Conservation (phyloP, 108 stramenopile species). For the Pseudonitzschia multiseries region DNA sequence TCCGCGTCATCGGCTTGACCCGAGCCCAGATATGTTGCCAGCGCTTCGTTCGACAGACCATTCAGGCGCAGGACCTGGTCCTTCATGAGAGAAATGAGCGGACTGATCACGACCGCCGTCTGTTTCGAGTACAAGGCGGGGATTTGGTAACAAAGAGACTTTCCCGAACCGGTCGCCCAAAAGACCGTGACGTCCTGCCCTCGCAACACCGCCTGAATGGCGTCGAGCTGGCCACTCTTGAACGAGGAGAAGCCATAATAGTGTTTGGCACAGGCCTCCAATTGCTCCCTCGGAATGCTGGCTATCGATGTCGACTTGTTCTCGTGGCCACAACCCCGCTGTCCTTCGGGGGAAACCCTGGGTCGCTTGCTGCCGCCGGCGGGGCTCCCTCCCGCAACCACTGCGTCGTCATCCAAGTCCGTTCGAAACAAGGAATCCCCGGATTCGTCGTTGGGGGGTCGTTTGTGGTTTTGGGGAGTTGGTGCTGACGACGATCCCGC, state of each 20-base stretch:
- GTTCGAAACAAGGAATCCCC: neutral
- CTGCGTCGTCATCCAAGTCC: neutral
- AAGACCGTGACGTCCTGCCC: constrained; percentile 81
- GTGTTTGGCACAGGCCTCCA: constrained; percentile 29
- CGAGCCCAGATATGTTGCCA: constrained; percentile 71
- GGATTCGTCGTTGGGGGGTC: neutral
- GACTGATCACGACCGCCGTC: constrained; percentile 64
- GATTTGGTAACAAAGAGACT: constrained; percentile 86
- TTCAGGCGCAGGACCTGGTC: constrained; percentile 90
- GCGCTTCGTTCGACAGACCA: constrained; percentile 26
- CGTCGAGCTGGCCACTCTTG: constrained; percentile 42
- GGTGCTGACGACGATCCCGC: neutral
- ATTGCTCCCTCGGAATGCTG: constrained; percentile 7
- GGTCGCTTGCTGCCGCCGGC: constrained; percentile 13
- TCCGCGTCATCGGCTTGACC: constrained; percentile 54
- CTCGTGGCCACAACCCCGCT: neutral
- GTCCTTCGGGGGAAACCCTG: constrained; percentile 15
- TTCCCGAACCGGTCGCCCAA: constrained; percentile 94
- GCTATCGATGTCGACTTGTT: neutral
- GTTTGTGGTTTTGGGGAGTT: neutral
- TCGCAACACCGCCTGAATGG: constrained; percentile 28
- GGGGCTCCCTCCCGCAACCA: neutral
- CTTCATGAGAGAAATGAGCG: constrained; percentile 88
- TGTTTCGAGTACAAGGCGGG: constrained; percentile 69
- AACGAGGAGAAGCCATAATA: constrained; percentile 47